A percentile compares a stretch with the other conserved stretches of the same genome.
These are phyloP conservation scores for Aspergillus haitiensis DNA, from an alignment of 495 filamentous ascomycete species.

Conservation along the genomic window DNA sequence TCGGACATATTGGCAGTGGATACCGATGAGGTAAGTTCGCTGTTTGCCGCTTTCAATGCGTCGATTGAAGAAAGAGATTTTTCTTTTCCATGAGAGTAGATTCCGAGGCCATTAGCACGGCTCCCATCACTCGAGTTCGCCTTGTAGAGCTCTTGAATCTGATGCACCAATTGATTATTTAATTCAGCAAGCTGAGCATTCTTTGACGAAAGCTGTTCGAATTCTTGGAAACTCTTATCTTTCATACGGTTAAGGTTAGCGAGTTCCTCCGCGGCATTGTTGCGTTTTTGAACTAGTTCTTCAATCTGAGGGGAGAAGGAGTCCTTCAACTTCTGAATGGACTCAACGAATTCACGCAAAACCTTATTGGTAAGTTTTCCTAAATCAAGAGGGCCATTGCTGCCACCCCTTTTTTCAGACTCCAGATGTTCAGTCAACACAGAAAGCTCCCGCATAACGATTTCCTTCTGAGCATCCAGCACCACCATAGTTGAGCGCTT, in stretches of 20 bases:
- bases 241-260: conserved; percentile 74
- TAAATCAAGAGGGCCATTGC: conserved; percentile 63
- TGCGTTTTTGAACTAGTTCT: conserved; percentile 77
- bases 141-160: conserved; percentile 92
- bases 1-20: conserved; percentile 60
- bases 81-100: conserved; percentile 75
- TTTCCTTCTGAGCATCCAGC: conserved; percentile 90
- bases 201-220: conserved; percentile 88
- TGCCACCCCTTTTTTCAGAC: conserved; percentile 59
- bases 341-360: conserved; percentile 83
- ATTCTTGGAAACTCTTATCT: conserved; percentile 90
- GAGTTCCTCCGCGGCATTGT: conserved; percentile 79
- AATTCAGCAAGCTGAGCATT: conserved; percentile 91
- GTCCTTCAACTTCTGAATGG: conserved; percentile 82
- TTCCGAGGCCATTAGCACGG: conserved; percentile 76
- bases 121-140: conserved; percentile 62
- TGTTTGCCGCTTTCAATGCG: conserved; percentile 48
- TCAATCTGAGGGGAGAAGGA: conserved; percentile 76
- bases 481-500: conserved; percentile 97
- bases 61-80: conserved; percentile 69
- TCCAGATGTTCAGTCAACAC: conserved; percentile 77
- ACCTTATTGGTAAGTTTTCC: conserved; percentile 79
- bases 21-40: conserved; percentile 51
- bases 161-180: conserved; percentile 91
- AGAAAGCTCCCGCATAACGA: conserved; percentile 88